Conservation (phyloP, 2,329 filamentous ascomycete species). For the Berkeleyomyces basicola region DNA sequence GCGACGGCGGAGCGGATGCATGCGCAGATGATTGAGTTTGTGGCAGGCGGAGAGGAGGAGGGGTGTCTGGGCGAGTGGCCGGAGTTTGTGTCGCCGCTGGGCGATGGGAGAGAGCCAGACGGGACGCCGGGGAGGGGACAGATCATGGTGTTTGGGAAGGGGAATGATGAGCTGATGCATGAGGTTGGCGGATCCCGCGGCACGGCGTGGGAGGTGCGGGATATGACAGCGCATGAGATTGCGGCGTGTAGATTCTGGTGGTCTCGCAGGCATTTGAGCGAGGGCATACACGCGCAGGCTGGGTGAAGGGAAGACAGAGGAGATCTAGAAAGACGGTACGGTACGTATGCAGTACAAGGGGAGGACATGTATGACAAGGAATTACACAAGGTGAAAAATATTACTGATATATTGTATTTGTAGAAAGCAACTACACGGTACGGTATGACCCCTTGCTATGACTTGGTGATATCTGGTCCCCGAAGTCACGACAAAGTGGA, state of each 20-base stretch:
- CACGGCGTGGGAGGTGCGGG: conserved; percentile 26
- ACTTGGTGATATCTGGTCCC: neutral
- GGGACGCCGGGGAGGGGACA: conserved; percentile 18
- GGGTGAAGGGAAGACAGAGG: neutral
- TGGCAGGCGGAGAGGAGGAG: neutral
- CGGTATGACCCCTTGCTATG: neutral
- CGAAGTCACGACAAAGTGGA: neutral
- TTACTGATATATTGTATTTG: too few species aligned
- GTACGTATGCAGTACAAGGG: neutral
- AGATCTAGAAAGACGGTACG: neutral
- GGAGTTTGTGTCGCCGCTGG: conserved; percentile 27
- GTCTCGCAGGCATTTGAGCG: conserved; percentile 31
- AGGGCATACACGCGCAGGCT: conserved; percentile 20
- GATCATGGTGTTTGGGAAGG: conserved; percentile 40
- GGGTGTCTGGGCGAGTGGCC: conserved; percentile 24
- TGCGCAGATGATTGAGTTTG: conserved; percentile 24
- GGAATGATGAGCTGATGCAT: conserved; percentile 37
- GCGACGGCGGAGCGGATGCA: conserved; percentile 27
- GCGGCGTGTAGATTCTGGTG: conserved; percentile 45
- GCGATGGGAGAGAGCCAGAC: conserved; percentile 7
- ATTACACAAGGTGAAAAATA: too few species aligned
- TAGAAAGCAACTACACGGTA: neutral
- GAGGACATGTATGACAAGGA: neutral
- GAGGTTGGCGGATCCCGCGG: conserved; percentile 24
- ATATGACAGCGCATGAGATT: conserved; percentile 27